Percentiles rank a stretch among this genome's conserved stretches.
These are phyloP conservation scores for Apium graveolens DNA, from an alignment of 129 eudicot genomes.

Conservation along the genomic window DNA sequence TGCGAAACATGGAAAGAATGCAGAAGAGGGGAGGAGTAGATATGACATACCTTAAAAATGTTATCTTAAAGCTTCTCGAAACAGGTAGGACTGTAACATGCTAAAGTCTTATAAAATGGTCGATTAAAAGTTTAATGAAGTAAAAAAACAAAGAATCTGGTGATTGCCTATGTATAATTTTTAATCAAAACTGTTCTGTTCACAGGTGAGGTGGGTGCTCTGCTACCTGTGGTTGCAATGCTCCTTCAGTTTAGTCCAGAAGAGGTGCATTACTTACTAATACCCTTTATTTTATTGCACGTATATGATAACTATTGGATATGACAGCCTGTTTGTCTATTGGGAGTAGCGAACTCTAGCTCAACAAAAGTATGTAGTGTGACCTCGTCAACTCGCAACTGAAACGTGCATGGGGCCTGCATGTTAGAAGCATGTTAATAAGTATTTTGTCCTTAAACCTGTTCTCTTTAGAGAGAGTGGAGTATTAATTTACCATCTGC, in stretches of 20 bases:
- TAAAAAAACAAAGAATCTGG: background rate
- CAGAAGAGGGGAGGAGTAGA: constrained; percentile 99
- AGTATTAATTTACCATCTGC: background rate
- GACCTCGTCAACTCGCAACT: background rate
- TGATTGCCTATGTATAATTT: background rate
- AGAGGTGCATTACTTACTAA: constrained; percentile 47
- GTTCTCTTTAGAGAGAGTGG: background rate
- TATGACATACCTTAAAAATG: constrained; percentile 94
- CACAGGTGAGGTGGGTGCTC: constrained; percentile 92
- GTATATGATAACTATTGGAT: background rate
- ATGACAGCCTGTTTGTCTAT: background rate
- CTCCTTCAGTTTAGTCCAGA: constrained; percentile 99
- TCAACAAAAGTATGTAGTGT: background rate
- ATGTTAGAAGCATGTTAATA: background rate
- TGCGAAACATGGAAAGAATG: constrained; percentile 88
- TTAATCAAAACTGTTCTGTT: constrained; percentile 14
- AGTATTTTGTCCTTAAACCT: background rate
- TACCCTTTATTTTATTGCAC: background rate
- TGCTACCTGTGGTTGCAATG: constrained; percentile 93
- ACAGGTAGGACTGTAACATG: constrained; percentile 52
- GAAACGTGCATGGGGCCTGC: background rate
- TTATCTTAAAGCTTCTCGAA: constrained; percentile 87
- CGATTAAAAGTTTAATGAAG: constrained; percentile 1
- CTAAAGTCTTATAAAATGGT: constrained; percentile 10
- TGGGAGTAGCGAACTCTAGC: background rate